A percentile compares a stretch with the other conserved stretches of the same genome.
Conservation (phyloP, 495 filamentous ascomycete genomes). For the Peziza echinospora region DNA sequence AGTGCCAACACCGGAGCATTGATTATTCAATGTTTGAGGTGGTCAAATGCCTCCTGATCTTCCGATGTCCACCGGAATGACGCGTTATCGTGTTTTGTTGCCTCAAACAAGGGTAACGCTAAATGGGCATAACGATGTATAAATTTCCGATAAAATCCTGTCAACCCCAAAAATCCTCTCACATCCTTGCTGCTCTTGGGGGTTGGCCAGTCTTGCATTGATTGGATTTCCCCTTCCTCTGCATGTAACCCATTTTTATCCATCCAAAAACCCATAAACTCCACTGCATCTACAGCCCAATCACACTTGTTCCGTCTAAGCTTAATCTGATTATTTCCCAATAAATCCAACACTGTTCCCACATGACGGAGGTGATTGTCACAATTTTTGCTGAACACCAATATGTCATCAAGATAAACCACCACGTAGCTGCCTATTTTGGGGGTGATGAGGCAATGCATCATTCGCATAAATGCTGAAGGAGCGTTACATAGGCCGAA, state of each 20-base stretch:
- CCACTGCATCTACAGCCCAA: neutral
- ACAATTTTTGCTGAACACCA: neutral
- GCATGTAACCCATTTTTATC: neutral
- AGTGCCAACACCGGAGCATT: too few species aligned
- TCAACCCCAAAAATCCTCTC: neutral
- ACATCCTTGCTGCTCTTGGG: neutral
- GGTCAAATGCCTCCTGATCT: neutral
- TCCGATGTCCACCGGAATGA: neutral
- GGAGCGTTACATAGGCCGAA: conserved; percentile 13
- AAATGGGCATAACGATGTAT: neutral
- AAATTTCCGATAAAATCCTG: neutral
- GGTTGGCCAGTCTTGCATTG: neutral
- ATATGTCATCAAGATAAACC: neutral
- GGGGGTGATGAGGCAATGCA: too few species aligned
- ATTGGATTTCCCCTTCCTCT: neutral
- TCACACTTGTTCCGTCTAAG: too few species aligned
- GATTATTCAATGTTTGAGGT: neutral
- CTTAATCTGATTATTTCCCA: too few species aligned
- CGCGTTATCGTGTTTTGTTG: neutral
- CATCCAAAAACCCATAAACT: neutral
- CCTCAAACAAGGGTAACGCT: neutral
- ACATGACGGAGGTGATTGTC: neutral
- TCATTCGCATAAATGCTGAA: conserved; percentile 17
- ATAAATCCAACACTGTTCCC: neutral
- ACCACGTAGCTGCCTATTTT: too few species aligned